Base-by-base conservation (phyloP, 441 rosid genomes). In the Flueggea neowawraea region DNA sequence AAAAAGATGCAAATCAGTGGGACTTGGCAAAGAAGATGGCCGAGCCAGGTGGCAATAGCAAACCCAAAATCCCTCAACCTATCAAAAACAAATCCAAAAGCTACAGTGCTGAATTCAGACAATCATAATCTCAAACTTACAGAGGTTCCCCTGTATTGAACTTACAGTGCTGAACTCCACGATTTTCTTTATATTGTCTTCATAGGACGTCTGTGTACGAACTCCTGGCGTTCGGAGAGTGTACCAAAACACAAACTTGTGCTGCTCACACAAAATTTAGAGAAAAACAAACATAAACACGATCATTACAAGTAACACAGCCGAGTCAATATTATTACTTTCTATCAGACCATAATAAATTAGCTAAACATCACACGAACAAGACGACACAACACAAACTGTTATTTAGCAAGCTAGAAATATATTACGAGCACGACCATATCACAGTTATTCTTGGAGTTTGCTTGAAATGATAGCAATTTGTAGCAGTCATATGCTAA, bases 31-130 rank as follows among this genome's bases (percentile, higher is more conserved):
- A 58, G 89, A 66, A 75, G 98, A 92, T 53, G 99, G 82, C 50
- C 92, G 93, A 62, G 90, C 89, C 71, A 95, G 73, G 81, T 90
- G 94, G 72, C 96, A 92, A 75, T 92, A 92, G 79, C 89, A 83
- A 16, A 95, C 83, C 98, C 97, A 95, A 75, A 95, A 95, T 0
- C 85, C 89, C 80, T 92, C 98, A 55, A 88, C 98, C 98, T 90
- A 66, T 6, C 69, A 9, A 63, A 6, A 63, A 57, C 22, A 60
- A 5, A 13, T n/a, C 55, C 43, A 48, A 57, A 68, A 9, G 45
- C 12, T 61, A 54, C 60, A 22, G 44, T 56, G 66, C 52, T 53
- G 61, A 70, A 58, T 57, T 10, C 50, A 10, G 14, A 47, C 12
- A 47, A 10, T 43, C 45, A 43, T 43, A 43, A 43, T 43, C 28